phyloP scores from a whole-genome alignment of 768 basidiomycete genomes.

The Boletus reticulatus region DNA sequence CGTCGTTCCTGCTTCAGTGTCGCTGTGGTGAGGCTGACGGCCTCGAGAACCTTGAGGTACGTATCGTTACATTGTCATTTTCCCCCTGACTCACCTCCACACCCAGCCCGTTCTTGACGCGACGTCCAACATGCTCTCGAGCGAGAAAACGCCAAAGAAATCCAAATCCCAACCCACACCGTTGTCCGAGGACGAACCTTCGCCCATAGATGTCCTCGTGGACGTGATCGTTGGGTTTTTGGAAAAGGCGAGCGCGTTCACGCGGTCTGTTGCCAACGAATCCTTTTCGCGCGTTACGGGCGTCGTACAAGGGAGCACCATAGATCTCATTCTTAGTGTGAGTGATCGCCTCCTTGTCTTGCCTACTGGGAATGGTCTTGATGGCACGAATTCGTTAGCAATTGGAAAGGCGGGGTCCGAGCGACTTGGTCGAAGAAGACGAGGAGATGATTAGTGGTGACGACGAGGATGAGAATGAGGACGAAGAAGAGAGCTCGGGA shows the following conservation, averaged over 20 bases:
- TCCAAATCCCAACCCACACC: conserved; percentile 15
- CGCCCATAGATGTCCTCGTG: conserved; percentile 80
- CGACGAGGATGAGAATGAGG: conserved; percentile 39
- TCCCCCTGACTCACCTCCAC: not conserved
- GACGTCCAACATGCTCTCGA: conserved; percentile 51
- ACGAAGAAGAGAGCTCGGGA: conserved; percentile 32
- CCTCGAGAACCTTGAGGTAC: conserved; percentile 61
- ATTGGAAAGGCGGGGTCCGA: conserved; percentile 71
- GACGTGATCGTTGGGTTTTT: conserved; percentile 90
- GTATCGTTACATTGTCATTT: conserved; percentile 4
- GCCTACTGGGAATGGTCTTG: not conserved
- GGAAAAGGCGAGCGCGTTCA: conserved; percentile 77
- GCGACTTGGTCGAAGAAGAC: conserved; percentile 44
- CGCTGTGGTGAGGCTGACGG: conserved; percentile 67
- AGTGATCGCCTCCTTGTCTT: conserved; percentile 28
- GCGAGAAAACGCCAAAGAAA: conserved; percentile 38
- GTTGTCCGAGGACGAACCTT: conserved; percentile 34
- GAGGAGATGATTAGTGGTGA: conserved; percentile 41
- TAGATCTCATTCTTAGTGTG: conserved; percentile 81
- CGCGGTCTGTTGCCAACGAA: conserved; percentile 76
- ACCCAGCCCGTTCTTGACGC: conserved; percentile 59
- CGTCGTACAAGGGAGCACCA: conserved; percentile 61
- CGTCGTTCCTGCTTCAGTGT: conserved; percentile 66
- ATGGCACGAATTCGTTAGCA: conserved; percentile 51
- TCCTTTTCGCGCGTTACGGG: conserved; percentile 74